Percentiles rank a stretch among this genome's conserved stretches.
These are phyloP conservation scores for Entomortierella lignicola DNA, from an alignment of 192 early-diverging fungal species.

Conservation along the genomic window DNA sequence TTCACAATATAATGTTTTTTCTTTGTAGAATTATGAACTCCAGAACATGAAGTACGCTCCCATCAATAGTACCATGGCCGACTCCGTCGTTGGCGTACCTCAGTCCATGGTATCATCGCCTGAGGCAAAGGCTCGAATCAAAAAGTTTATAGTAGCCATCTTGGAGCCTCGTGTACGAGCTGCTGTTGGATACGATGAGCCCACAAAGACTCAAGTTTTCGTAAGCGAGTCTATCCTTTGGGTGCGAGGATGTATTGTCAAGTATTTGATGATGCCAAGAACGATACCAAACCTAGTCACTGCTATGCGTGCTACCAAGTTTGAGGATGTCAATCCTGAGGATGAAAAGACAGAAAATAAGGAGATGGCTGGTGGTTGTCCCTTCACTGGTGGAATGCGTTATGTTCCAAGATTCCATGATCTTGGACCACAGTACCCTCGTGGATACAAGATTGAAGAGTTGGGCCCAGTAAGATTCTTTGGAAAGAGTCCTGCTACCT, in stretches of 20 bases:
- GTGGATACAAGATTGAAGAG: slow-evolving; percentile 48
- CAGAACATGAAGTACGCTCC: slow-evolving; percentile 7
- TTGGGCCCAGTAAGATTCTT: slow-evolving; percentile 37
- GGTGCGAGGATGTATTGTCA: slow-evolving; percentile 7
- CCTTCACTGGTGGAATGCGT: slow-evolving; percentile 1
- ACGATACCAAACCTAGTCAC: neutral
- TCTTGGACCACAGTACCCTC: slow-evolving; percentile 20
- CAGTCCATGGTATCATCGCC: neutral
- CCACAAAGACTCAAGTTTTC: neutral
- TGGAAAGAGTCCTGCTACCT: slow-evolving; percentile 4
- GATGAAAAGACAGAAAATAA: neutral
- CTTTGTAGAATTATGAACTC: neutral
- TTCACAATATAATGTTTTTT: neutral
- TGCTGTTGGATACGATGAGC: slow-evolving; percentile 9
- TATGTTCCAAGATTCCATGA: slow-evolving; percentile 14
- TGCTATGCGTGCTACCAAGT: slow-evolving; percentile 2
- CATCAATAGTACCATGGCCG: neutral
- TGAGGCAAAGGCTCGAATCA: neutral
- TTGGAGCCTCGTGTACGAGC: neutral
- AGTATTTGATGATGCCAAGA: slow-evolving; percentile 5
- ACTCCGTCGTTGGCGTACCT: neutral
- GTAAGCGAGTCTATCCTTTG: neutral
- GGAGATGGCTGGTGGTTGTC: neutral
- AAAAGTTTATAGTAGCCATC: neutral
- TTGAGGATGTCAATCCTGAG: neutral